Conservation (phyloP, 2,329 filamentous ascomycete species). For the Calonectria pteridis region DNA sequence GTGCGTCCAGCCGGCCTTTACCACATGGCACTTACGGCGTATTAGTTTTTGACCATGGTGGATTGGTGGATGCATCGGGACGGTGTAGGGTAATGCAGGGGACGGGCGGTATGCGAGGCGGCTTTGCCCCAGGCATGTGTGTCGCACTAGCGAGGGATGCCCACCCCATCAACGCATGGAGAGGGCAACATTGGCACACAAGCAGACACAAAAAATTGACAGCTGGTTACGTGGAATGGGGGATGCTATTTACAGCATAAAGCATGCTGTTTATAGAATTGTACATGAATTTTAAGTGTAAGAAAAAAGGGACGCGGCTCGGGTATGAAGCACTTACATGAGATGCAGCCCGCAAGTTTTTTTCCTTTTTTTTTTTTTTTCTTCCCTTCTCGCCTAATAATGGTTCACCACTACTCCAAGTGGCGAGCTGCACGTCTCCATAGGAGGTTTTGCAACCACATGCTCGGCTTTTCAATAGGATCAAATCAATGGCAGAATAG, state of each 20-base stretch:
- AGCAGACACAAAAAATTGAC: background rate
- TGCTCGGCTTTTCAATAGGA: background rate
- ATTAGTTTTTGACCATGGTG: constrained; percentile 7
- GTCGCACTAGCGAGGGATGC: background rate
- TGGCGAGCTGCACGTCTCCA: background rate
- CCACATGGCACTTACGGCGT: constrained; percentile 4
- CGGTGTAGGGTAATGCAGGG: constrained; percentile 16
- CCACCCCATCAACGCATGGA: background rate
- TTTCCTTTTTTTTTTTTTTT: background rate
- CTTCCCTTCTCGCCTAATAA: background rate
- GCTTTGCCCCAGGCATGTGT: background rate
- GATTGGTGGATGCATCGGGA: constrained; percentile 7
- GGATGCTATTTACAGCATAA: background rate
- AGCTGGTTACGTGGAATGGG: background rate
- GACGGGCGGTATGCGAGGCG: constrained; percentile 3
- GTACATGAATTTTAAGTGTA: background rate
- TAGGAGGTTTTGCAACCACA: background rate
- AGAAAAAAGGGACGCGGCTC: background rate
- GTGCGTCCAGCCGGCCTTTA: constrained; percentile 3
- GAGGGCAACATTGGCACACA: background rate
- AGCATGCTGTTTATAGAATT: background rate
- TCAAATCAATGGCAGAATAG: background rate
- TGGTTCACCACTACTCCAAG: background rate
- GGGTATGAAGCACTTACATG: background rate
- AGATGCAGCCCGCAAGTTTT: background rate